These are phyloP conservation scores for Candida silvicultrix DNA, from an alignment of 805 yeast species.

Conservation along the genomic window DNA sequence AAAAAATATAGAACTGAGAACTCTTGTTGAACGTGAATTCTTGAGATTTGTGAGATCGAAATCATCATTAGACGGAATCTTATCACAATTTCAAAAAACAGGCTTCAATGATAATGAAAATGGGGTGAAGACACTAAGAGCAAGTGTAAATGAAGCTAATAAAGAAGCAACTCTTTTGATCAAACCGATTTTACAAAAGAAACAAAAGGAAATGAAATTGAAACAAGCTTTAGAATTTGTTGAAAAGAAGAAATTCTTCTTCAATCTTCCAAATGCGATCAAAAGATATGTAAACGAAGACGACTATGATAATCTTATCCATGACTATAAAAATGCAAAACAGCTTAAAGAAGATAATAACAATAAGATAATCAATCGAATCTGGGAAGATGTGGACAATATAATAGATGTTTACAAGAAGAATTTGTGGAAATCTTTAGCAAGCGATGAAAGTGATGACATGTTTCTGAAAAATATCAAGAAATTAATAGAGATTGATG, in stretches of 20 bases:
- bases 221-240: conserved; percentile 44
- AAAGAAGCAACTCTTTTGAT: conserved; percentile 46
- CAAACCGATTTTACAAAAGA: conserved; percentile 52
- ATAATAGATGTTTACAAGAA: conserved; percentile 50
- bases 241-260: conserved; percentile 44
- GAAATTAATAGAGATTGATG: conserved; percentile 58
- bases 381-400: conserved; percentile 51
- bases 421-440: conserved; percentile 44
- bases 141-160: conserved; percentile 41
- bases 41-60: conserved; percentile 60
- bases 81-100: conserved; percentile 41
- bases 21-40: conserved; percentile 52
- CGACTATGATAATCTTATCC: conserved; percentile 52
- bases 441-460: conserved; percentile 9
- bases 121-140: conserved; percentile 29
- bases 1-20: conserved; percentile 43
- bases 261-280: conserved; percentile 51
- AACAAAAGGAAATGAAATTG: conserved; percentile 41
- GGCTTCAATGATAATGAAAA: conserved; percentile 21
- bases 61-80: conserved; percentile 54
- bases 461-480: conserved; percentile 39
- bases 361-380: conserved; percentile 36
- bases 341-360: conserved; percentile 21
- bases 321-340: conserved; percentile 50
- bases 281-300: conserved; percentile 34